Evolutionary conservation across 2,329 filamentous ascomycete genomes (phyloP).

Genomic region (Hypoxylon sp.): DNA sequence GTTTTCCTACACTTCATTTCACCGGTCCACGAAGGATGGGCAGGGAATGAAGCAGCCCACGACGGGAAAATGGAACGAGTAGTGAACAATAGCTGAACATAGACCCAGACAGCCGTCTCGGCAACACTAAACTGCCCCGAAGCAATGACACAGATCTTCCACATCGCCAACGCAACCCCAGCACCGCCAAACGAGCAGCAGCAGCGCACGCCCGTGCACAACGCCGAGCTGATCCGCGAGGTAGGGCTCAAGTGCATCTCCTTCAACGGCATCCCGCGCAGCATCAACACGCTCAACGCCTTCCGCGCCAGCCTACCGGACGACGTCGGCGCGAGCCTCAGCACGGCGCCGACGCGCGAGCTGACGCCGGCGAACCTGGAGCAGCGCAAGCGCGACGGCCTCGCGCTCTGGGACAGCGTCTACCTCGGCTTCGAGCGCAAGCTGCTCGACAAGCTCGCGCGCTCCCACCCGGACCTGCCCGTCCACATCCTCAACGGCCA

Average conservation of each 20-base stretch:
- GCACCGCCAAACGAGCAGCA: conserved; percentile 35
- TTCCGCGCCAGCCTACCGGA: conserved; percentile 74
- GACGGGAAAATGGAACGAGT: neutral
- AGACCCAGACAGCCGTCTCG: conserved; percentile 76
- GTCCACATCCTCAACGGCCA: conserved; percentile 82
- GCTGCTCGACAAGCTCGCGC: conserved; percentile 76
- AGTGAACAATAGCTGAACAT: conserved; percentile 12
- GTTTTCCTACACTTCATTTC: neutral
- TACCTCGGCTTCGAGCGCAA: conserved; percentile 81
- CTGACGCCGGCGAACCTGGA: conserved; percentile 66
- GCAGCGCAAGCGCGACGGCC: conserved; percentile 68
- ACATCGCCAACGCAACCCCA: conserved; percentile 57
- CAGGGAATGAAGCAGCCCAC: neutral
- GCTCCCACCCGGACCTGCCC: conserved; percentile 84
- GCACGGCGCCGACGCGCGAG: conserved; percentile 67
- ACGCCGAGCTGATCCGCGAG: conserved; percentile 80
- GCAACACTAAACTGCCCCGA: conserved; percentile 90
- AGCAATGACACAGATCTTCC: conserved; percentile 74
- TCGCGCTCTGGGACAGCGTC: conserved; percentile 78
- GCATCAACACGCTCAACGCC: conserved; percentile 83
- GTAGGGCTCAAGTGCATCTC: conserved; percentile 82
- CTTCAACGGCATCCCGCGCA: conserved; percentile 85
- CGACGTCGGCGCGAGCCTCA: conserved; percentile 65
- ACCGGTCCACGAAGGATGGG: neutral
- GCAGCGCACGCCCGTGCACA: conserved; percentile 56